Conservation (phyloP, 2,329 filamentous ascomycete genomes). For the Alternaria angustiovoidea region DNA sequence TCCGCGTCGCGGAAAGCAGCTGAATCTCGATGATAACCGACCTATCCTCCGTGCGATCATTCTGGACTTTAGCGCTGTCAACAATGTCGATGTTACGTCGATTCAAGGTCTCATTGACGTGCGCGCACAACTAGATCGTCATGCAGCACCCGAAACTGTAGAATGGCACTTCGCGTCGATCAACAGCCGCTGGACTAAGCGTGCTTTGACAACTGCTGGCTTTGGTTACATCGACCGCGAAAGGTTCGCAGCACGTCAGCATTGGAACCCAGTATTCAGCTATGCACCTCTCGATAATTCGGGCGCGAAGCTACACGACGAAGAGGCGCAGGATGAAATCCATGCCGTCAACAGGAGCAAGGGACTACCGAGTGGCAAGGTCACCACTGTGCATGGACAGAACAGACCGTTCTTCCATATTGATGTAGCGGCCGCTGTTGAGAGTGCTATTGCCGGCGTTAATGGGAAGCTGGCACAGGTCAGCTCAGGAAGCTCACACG, state of each 20-base stretch:
- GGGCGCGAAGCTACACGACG: slow-evolving; percentile 67
- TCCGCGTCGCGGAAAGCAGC: slow-evolving; percentile 65
- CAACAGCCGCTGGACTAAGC: slow-evolving; percentile 92
- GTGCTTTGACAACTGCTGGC: slow-evolving; percentile 83
- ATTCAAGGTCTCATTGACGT: slow-evolving; percentile 93
- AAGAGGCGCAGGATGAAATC: slow-evolving; percentile 37
- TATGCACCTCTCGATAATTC: slow-evolving; percentile 84
- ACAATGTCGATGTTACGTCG: slow-evolving; percentile 92
- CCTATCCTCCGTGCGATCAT: slow-evolving; percentile 88
- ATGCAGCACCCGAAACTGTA: slow-evolving; percentile 79
- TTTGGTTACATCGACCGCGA: slow-evolving; percentile 75
- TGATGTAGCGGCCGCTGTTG: slow-evolving; percentile 86
- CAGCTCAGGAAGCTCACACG: slow-evolving; percentile 26
- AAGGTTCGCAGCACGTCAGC: slow-evolving; percentile 59
- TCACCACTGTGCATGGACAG: slow-evolving; percentile 80
- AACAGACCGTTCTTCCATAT: slow-evolving; percentile 94
- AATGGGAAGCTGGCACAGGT: slow-evolving; percentile 53
- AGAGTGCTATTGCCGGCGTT: slow-evolving; percentile 84
- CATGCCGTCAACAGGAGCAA: slow-evolving; percentile 20
- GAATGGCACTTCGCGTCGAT: slow-evolving; percentile 98
- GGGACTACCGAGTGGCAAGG: slow-evolving; percentile 44
- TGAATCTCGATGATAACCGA: slow-evolving; percentile 58
- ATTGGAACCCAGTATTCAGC: slow-evolving; percentile 93
- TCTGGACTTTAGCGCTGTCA: slow-evolving; percentile 91
- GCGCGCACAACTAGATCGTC: slow-evolving; percentile 89